Evolutionary conservation across 768 basidiomycete species (phyloP), one percentile per base, ranked within the genome.

Genomic region (Boletellus ananiceps): DNA sequence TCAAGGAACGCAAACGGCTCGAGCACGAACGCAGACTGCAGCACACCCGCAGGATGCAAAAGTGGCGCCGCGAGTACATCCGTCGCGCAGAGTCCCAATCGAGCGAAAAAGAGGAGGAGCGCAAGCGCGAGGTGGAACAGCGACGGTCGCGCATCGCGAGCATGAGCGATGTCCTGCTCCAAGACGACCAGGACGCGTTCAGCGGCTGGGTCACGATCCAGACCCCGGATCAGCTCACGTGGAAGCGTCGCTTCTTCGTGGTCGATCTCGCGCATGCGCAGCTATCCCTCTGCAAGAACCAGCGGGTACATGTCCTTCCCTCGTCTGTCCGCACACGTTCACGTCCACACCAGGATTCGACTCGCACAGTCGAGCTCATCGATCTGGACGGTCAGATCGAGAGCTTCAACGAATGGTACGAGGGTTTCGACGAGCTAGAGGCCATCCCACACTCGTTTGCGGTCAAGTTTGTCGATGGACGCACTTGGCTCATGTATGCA

Each of bases 361-460:
- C 50, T 0, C 55, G 49, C 25, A 54, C 67, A 2, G 25, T 69
- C 2, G 66, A 70, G 25, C 46, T 74, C 38, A 44, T 82, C n/a
- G 63, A 74, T 33, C 63, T 86, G 36, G 70, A 73, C 5, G 77
- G 76, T 8, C 66, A 70, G 8, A 59, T 83, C 14, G 66, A 63
- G 39, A 76, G 66, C 8, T 54, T 84, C 45, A 72, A 73, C 49
- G 84, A 86, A 56, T 83, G 82, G 78, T 71, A 78, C 47, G 80
- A 86, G 47, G 84, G 84, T 5, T 83, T 79, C 49, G 84, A 86
- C 49, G 81, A 84, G 40, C 63, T 86, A 31, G 74, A 81, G 59
- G 76, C 83, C 9, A 83, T 86, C 44, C 75, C 81, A 4, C 72
- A 81, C 50, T 83, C 84, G 0, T 84, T 86, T 65, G 84, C 78